Conservation (phyloP, 177 flowering plant genomes). For the Tripterygium wilfordii region DNA sequence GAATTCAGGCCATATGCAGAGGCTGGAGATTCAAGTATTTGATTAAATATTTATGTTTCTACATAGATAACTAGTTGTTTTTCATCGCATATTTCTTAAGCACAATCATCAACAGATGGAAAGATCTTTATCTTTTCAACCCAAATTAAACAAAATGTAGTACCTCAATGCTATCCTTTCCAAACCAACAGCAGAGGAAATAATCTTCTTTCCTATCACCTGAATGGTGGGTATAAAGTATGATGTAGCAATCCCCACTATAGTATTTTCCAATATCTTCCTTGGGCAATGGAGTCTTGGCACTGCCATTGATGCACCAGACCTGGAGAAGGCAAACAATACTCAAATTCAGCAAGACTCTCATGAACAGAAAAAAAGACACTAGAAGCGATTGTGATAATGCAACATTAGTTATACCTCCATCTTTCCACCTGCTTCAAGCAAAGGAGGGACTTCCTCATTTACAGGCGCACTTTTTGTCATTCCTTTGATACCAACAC, state of each 20-base stretch:
- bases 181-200: conserved; percentile 87
- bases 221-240: conserved; percentile 87
- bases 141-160: conserved; percentile 4
- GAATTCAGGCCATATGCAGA: too few relatives aligned
- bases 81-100: too few relatives aligned
- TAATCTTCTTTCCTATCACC: conserved; percentile 93
- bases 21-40: too few relatives aligned
- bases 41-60: too few relatives aligned
- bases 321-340: conserved; percentile 50
- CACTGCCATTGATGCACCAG: conserved; percentile 89
- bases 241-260: conserved; percentile 92
- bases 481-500: conserved; percentile 71
- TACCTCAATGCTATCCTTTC: conserved; percentile 94
- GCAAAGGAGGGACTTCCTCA: conserved; percentile 93
- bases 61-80: not conserved
- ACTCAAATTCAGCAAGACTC: conserved; percentile 6
- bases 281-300: conserved; percentile 77
- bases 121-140: too few relatives aligned
- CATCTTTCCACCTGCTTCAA: conserved; percentile 86
- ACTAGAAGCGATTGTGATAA: too few relatives aligned
- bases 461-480: conserved; percentile 61
- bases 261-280: conserved; percentile 94
- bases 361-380: not conserved
- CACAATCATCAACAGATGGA: too few relatives aligned
- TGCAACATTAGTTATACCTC: conserved; percentile 50